These are phyloP conservation scores for Dactylis glomerata DNA, from an alignment of 176 grass and related monocot species.

Conservation along the genomic window DNA sequence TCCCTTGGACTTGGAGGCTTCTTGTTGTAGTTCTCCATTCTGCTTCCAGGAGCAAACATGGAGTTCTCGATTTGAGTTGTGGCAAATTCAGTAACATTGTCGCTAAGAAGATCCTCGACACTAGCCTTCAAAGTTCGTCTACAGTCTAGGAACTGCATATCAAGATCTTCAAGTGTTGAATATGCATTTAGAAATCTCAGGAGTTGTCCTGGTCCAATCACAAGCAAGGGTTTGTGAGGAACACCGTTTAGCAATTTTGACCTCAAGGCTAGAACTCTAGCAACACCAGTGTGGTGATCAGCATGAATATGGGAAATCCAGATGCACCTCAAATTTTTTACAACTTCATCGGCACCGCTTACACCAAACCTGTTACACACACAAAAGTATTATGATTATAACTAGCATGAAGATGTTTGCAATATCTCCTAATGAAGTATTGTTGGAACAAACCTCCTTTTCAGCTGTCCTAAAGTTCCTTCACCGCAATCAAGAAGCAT, in stretches of 20 bases:
- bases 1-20: conserved; percentile 66
- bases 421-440: neutral
- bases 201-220: conserved; percentile 87
- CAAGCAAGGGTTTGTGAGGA: conserved; percentile 70
- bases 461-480: conserved; percentile 87
- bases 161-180: conserved; percentile 83
- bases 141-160: conserved; percentile 97
- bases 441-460: conserved; percentile 68
- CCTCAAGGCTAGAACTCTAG: conserved; percentile 81
- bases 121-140: conserved; percentile 71
- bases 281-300: conserved; percentile 90
- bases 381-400: conserved; percentile 13
- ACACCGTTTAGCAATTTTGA: conserved; percentile 55
- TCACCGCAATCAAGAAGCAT: conserved; percentile 96
- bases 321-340: conserved; percentile 73
- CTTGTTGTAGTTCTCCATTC: conserved; percentile 78
- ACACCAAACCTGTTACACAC: conserved; percentile 66
- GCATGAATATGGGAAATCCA: conserved; percentile 99
- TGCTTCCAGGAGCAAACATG: conserved; percentile 76
- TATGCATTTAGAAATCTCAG: conserved; percentile 96
- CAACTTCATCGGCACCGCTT: conserved; percentile 70
- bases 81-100: conserved; percentile 18
- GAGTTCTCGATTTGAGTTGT: conserved; percentile 32
- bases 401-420: conserved; percentile 16
- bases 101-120: conserved; percentile 34